phyloP scores from a whole-genome alignment of 2,329 filamentous ascomycete genomes.

The Zarea fungicola region DNA sequence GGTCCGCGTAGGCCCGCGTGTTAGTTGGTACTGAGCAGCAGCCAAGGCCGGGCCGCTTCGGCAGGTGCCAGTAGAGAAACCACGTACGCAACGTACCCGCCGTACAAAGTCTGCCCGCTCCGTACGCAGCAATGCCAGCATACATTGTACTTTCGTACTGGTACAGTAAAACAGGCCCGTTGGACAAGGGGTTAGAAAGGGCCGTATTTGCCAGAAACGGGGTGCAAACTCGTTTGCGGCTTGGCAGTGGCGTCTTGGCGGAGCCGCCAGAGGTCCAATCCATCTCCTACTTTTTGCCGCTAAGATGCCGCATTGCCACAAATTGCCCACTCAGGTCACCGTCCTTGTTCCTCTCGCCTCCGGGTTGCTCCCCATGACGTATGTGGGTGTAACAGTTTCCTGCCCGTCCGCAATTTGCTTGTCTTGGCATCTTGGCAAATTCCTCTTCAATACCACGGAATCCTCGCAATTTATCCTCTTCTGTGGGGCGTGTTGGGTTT shows the following conservation, averaged over 20 bases:
- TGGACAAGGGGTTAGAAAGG: not conserved
- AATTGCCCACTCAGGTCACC: not conserved
- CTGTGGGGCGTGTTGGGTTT: not conserved
- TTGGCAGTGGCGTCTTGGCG: constrained; percentile 9
- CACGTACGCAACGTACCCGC: not conserved
- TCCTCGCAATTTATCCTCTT: not conserved
- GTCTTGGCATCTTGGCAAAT: not conserved
- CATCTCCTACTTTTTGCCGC: too few relatives aligned
- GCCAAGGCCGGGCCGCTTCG: constrained; percentile 11
- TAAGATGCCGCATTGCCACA: too few relatives aligned
- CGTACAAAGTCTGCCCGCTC: too few relatives aligned
- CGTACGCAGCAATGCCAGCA: too few relatives aligned
- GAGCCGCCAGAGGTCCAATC: not conserved
- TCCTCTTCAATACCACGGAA: not conserved
- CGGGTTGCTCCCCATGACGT: too few relatives aligned
- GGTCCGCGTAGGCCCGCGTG: too few relatives aligned
- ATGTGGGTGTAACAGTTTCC: not conserved
- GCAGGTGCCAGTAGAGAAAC: not conserved
- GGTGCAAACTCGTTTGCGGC: not conserved
- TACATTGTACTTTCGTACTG: too few relatives aligned
- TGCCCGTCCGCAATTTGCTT: not conserved
- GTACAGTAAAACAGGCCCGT: too few relatives aligned
- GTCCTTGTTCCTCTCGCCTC: not conserved
- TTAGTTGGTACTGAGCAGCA: too few relatives aligned
- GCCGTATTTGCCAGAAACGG: too few relatives aligned